A percentile compares a stretch with the other conserved stretches of the same genome.
Evolutionary conservation across 73 alveolate genomes (phyloP).

Genomic region (Paramecium sexaurelia): DNA sequence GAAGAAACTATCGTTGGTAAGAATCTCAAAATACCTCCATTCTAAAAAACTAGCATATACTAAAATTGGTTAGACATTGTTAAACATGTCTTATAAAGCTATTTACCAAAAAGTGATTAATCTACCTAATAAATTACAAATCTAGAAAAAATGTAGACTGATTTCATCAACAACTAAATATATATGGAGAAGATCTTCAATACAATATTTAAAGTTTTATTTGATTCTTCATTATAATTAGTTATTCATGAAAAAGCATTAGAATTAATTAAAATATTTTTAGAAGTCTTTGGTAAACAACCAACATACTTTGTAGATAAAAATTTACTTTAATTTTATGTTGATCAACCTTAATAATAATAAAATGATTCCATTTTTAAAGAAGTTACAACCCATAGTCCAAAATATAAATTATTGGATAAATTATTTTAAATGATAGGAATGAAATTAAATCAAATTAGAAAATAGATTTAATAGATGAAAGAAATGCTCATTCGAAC

Average conservation of each 20-base stretch:
- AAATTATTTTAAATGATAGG: conserved; percentile 15
- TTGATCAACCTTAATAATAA: neutral
- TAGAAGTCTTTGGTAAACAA: neutral
- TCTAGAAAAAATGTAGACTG: conserved; percentile 26
- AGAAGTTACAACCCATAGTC: neutral
- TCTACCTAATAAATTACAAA: neutral
- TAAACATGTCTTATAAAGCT: neutral
- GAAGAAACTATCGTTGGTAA: conserved; percentile 26
- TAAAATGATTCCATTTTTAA: neutral
- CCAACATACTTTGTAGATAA: neutral
- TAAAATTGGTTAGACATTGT: conserved; percentile 24
- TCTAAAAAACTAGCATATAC: neutral
- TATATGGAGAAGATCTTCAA: conserved; percentile 50
- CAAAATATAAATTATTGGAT: conserved; percentile 14
- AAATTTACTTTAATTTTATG: neutral
- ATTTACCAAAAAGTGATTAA: neutral
- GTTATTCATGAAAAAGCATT: conserved; percentile 3
- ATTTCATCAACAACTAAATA: neutral
- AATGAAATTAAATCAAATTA: conserved; percentile 35
- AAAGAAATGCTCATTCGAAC: neutral
- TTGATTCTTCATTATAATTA: neutral
- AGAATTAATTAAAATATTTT: conserved; percentile 8
- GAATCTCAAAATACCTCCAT: neutral
- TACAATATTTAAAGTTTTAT: neutral
- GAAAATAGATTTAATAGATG: neutral